Percentiles rank a stretch among this genome's conserved stretches.
phyloP scores from a whole-genome alignment of 768 basidiomycete species.

The Lactarius quietus region DNA sequence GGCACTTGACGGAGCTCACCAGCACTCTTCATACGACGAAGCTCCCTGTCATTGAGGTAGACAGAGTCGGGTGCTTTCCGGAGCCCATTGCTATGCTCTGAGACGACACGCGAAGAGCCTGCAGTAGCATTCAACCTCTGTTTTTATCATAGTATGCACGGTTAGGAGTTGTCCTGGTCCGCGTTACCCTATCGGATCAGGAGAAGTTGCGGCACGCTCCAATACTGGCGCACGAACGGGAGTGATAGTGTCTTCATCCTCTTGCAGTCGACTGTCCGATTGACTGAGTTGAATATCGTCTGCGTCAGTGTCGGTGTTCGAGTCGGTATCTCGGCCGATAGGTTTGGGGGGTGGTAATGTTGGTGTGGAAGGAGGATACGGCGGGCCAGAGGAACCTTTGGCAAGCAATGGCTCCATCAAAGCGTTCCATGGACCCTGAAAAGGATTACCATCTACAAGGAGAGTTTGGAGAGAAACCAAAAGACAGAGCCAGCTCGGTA shows the following conservation, averaged over 20 bases:
- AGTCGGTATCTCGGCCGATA: slow-evolving; percentile 44
- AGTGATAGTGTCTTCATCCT: slow-evolving; percentile 74
- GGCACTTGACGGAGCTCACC: slow-evolving; percentile 64
- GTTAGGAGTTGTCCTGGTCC: slow-evolving; percentile 76
- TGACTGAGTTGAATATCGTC: slow-evolving; percentile 51
- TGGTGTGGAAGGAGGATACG: slow-evolving; percentile 65
- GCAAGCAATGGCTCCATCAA: slow-evolving; percentile 81
- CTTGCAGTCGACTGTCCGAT: slow-evolving; percentile 40
- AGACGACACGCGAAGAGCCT: slow-evolving; percentile 10
- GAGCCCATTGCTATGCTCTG: slow-evolving; percentile 6
- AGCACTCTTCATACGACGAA: slow-evolving; percentile 70
- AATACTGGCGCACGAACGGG: slow-evolving; percentile 56
- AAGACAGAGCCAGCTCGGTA: slow-evolving; percentile 94
- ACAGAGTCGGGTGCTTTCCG: slow-evolving; percentile 39
- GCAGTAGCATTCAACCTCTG: slow-evolving; percentile 19
- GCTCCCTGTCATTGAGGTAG: slow-evolving; percentile 32
- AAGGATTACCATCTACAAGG: slow-evolving; percentile 93
- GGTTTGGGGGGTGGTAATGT: slow-evolving; percentile 51
- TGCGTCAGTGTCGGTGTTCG: slow-evolving; percentile 45
- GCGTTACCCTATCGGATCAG: slow-evolving; percentile 42
- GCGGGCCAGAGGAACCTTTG: slow-evolving; percentile 54
- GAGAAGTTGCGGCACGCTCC: slow-evolving; percentile 49
- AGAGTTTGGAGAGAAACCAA: slow-evolving; percentile 81
- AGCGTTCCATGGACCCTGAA: slow-evolving; percentile 90
- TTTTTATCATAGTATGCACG: slow-evolving; percentile 34